Conservation (phyloP, 2,329 filamentous ascomycete species). For the Cryphonectria nitschkei region DNA sequence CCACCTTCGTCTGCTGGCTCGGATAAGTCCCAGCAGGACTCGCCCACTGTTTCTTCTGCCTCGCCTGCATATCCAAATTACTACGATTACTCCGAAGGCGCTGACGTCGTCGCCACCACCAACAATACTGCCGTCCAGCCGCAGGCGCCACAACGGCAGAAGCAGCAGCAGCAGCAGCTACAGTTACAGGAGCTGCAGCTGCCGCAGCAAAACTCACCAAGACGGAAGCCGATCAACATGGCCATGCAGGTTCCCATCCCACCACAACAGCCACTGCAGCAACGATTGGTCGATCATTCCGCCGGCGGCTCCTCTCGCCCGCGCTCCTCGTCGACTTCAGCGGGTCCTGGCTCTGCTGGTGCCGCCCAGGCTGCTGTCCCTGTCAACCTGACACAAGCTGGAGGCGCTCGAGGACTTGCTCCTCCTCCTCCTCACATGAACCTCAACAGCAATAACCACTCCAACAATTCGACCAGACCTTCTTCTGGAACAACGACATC, state of each 20-base stretch:
- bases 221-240: constrained; percentile 23
- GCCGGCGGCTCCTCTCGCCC: constrained; percentile 6
- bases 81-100: constrained; percentile 26
- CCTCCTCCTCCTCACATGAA: not conserved
- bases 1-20: not conserved
- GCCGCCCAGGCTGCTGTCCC: not conserved
- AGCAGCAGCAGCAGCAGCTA: not conserved
- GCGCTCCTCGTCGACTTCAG: constrained; percentile 13
- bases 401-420: not conserved
- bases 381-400: not conserved
- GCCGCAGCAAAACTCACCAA: not conserved
- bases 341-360: not conserved
- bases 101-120: not conserved
- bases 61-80: constrained; percentile 24
- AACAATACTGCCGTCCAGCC: not conserved
- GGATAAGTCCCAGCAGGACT: not conserved
- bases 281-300: constrained; percentile 15
- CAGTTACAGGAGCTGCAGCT: not conserved
- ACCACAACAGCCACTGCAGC: constrained; percentile 23
- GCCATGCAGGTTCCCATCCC: constrained; percentile 29
- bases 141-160: constrained; percentile 1
- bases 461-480: not conserved
- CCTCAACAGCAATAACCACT: not conserved
- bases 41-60: not conserved
- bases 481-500: not conserved